Evolutionary conservation across 306 rosid species (phyloP).

Genomic region (Carpinus viminea): DNA sequence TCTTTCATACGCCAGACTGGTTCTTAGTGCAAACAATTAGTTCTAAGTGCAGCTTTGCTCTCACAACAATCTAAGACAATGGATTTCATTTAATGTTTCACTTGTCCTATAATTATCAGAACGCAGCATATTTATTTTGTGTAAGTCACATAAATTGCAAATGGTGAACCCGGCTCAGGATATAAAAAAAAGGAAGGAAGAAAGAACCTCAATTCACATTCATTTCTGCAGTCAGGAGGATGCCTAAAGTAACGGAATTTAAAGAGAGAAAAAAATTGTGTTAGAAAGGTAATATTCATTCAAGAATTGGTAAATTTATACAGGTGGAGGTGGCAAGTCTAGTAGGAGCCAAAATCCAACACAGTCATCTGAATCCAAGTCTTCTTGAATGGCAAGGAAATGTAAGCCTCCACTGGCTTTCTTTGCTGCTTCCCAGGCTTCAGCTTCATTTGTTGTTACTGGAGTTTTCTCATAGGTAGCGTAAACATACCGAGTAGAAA

Average conservation of each 20-base stretch:
- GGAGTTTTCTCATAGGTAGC: slow-evolving; percentile 75
- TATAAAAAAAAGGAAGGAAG: background rate
- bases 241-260: background rate
- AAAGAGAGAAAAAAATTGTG: slow-evolving; percentile 2
- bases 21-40: no score
- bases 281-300: background rate
- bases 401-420: slow-evolving; percentile 88
- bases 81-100: background rate
- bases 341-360: slow-evolving; percentile 94
- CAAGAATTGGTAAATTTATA: slow-evolving; percentile 33
- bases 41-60: no score
- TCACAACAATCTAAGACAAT: background rate
- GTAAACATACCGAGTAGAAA: slow-evolving; percentile 75
- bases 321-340: slow-evolving; percentile 94
- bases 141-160: background rate
- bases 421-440: slow-evolving; percentile 98
- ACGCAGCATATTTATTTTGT: background rate
- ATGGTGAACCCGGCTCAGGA: background rate
- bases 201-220: background rate
- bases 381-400: slow-evolving; percentile 92
- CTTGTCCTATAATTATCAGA: background rate
- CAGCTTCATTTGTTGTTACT: slow-evolving; percentile 72
- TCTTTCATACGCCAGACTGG: no score
- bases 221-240: slow-evolving; percentile 10
- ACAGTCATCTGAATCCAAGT: slow-evolving; percentile 80